These are phyloP conservation scores for Serendipita sp. DNA, from an alignment of 1,284 basidiomycete genomes.

Conservation along the genomic window DNA sequence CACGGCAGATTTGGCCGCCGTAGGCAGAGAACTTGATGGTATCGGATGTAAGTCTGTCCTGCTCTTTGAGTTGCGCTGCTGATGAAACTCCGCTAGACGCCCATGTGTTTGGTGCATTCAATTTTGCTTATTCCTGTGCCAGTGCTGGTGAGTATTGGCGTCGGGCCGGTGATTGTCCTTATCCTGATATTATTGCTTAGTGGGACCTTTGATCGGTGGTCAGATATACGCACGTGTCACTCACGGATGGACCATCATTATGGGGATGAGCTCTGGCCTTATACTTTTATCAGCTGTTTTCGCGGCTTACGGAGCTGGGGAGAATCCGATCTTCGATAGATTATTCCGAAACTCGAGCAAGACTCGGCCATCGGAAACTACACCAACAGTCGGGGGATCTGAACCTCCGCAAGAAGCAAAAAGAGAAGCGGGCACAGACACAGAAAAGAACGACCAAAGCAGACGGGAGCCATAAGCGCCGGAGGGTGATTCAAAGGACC, in stretches of 20 bases:
- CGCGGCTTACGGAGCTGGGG: not conserved
- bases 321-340: not conserved
- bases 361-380: too few species aligned
- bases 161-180: not conserved
- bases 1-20: slow-evolving; percentile 47
- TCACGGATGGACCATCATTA: slow-evolving; percentile 4
- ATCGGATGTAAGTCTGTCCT: slow-evolving; percentile 44
- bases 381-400: too few species aligned
- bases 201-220: slow-evolving; percentile 54
- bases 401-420: not conserved
- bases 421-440: not conserved
- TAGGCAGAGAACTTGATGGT: slow-evolving; percentile 38
- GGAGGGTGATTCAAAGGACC: not conserved
- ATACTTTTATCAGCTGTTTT: not conserved
- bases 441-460: not conserved
- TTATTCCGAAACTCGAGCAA: not conserved
- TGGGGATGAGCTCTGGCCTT: not conserved
- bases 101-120: slow-evolving; percentile 54
- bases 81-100: slow-evolving; percentile 29
- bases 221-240: slow-evolving; percentile 45
- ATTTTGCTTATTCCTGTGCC: slow-evolving; percentile 51
- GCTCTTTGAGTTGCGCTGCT: not conserved
- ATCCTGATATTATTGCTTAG: slow-evolving; percentile 21
- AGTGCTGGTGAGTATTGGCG: slow-evolving; percentile 28
- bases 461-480: not conserved